Evolutionary conservation across 1,284 basidiomycete genomes (phyloP), one percentile per base, ranked within the genome.

Genomic region (Agroathelia rolfsii): DNA sequence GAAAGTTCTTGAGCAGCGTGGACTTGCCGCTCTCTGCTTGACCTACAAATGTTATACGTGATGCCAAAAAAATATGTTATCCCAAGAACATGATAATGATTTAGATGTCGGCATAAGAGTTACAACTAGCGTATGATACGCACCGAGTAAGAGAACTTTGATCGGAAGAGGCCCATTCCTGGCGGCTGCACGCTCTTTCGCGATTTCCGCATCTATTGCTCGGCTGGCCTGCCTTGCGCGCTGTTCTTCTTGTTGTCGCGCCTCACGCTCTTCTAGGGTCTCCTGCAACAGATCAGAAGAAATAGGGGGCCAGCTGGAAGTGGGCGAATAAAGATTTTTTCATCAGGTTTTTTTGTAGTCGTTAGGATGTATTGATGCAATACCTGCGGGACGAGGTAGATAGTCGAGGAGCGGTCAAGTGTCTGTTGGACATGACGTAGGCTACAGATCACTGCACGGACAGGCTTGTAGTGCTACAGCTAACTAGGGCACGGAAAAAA

Each of bases 11-110:
- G 24, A 79, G 54, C 29, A 76, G 61, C 0, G 76, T 77, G 1
- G 73, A 76, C 46, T 79, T 77, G 14, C 76, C 75, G 1, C 72
- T 73, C 52, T 76, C 73, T 15, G 74, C 69, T 50, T 76, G 74
- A 32, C 76, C 74, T 76, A n/a, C n/a, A n/a, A n/a, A n/a, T n/a
- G n/a, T n/a, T n/a, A n/a, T n/a, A n/a, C n/a, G n/a, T n/a, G n/a
- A n/a, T n/a, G n/a, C n/a, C n/a, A n/a, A n/a, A n/a, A n/a, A n/a
- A n/a, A n/a, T n/a, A n/a, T n/a, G n/a, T n/a, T n/a, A n/a, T n/a
- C n/a, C n/a, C n/a, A n/a, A n/a, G 40, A 28, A 22, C 29, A 31
- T 28, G 11, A 33, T n/a, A n/a, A n/a, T n/a, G n/a, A 30, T 25
- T 24, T 16, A 24, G 15, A 28, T 26, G 24, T 17, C 20, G n/a